Conservation (phyloP, 768 basidiomycete genomes). For the Erythrobasidium yunnanense region DNA sequence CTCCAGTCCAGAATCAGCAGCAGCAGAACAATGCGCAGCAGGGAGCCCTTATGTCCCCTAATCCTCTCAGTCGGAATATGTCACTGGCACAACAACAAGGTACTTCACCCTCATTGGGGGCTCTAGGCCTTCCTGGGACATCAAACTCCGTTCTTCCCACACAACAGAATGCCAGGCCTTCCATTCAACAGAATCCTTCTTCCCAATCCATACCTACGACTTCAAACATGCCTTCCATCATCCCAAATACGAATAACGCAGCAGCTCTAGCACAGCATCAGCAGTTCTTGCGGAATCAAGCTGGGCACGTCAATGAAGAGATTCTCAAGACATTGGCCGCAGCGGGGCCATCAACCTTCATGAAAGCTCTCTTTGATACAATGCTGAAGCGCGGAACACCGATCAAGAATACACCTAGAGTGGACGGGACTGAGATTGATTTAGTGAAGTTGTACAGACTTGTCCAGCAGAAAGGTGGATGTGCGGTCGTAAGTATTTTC, state of each 20-base stretch:
- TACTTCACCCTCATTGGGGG: neutral
- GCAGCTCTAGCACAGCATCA: neutral
- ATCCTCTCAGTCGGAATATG: slow-evolving; percentile 2
- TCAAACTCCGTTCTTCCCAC: too few species aligned
- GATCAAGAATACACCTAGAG: slow-evolving; percentile 30
- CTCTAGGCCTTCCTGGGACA: neutral
- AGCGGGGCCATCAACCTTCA: slow-evolving; percentile 31
- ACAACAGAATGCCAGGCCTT: too few species aligned
- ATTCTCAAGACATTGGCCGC: slow-evolving; percentile 12
- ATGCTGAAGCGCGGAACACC: slow-evolving; percentile 36
- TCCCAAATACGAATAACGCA: neutral
- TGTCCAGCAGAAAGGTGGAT: slow-evolving; percentile 32
- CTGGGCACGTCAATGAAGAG: slow-evolving; percentile 8
- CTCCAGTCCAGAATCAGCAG: slow-evolving; percentile 22
- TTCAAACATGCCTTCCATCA: neutral
- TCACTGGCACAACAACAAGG: slow-evolving; percentile 4
- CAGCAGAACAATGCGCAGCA: slow-evolving; percentile 14
- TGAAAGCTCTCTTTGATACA: slow-evolving; percentile 35
- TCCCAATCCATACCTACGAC: neutral
- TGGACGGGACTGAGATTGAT: slow-evolving; percentile 35
- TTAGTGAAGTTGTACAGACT: slow-evolving; percentile 33
- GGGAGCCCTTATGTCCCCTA: neutral
- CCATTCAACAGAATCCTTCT: too few species aligned
- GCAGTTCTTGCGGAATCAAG: slow-evolving; percentile 30
- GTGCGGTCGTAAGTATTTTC: neutral